Base-by-base conservation (phyloP, 2,329 filamentous ascomycete genomes). In the Stemphylium beticola region DNA sequence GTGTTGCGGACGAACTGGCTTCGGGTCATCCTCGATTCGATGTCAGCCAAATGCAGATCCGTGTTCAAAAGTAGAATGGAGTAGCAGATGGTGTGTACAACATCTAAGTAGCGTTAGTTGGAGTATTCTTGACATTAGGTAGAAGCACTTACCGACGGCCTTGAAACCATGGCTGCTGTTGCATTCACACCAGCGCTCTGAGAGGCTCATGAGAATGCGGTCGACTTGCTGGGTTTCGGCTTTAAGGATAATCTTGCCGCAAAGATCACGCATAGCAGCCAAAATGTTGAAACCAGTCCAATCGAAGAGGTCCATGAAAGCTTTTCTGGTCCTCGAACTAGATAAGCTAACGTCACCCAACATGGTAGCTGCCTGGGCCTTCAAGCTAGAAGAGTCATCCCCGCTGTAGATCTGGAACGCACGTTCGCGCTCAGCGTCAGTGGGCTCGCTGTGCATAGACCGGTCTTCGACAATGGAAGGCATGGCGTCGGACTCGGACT, bases 151-250 rank as follows among this genome's bases (percentile, higher is more conserved):
- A 93, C 91, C 91, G 64, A 82, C 86, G 50, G 89, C 86, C 76
- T 95, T 97, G 82, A 98, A 99, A 12, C 93, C 93, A 75, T 99
- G 92, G 38, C 87, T 89, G 0, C 90, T 86, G 72, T 99, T 99
- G 81, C 93, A 97, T 64, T 90, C 85, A 73, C 92, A 96, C 95
- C 95, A 99, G 57, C 93, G 83, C 61, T 86, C 87, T 3, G 95
- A 91, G 67, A 98, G 93, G 17, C 90, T 89, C 67, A 96, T 91
- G 60, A 99, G 79, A 55, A 99, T 93, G 31, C 95, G 89, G 73
- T 99, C 95, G 17, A 99, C 91, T 75, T 99, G 93, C 76, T 99
- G 95, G 2, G 93, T 96, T 77, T 99, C 95, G 36, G 91, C 95
- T 63, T 91, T 90, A 53, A 99, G 82, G 4, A 95, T 83, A 20